phyloP scores from a whole-genome alignment of 169 alveolate species.

The Cryptosporidium tyzzeri region DNA sequence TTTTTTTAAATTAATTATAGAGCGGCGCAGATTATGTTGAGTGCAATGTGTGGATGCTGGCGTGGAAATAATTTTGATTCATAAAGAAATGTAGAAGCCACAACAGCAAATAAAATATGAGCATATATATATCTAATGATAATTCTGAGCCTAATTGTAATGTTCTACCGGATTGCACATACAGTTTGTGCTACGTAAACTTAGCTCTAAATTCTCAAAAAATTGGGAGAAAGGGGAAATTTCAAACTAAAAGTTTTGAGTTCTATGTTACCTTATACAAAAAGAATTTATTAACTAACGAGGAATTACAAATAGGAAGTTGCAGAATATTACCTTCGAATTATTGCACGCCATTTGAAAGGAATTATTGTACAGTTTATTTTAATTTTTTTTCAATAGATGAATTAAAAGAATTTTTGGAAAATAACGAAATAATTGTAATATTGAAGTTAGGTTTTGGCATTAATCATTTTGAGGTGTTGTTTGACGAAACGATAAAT shows the following conservation, averaged over 20 bases:
- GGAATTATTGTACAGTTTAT: conserved; percentile 4
- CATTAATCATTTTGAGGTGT: not conserved
- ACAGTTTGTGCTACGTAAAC: not conserved
- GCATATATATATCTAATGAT: conserved; percentile 7
- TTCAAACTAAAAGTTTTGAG: conserved; percentile 3
- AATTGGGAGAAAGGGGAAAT: not conserved
- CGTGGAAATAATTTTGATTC: not conserved
- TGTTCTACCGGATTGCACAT: not conserved
- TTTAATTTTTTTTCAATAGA: conserved; percentile 27
- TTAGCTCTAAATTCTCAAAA: conserved; percentile 7
- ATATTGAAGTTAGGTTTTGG: not conserved
- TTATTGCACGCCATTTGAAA: conserved; percentile 70
- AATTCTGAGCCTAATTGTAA: too few species aligned
- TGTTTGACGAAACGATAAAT: conserved; percentile 21
- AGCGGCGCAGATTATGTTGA: not conserved
- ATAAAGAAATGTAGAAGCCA: not conserved
- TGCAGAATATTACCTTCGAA: conserved; percentile 16
- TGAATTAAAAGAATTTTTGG: conserved; percentile 3
- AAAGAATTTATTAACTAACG: not conserved
- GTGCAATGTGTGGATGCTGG: not conserved
- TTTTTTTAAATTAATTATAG: not conserved
- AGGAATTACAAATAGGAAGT: conserved; percentile 14
- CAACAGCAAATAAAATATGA: not conserved
- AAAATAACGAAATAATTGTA: conserved; percentile 18
- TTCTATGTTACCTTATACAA: not conserved